A percentile compares a stretch with the other conserved stretches of the same genome.
Evolutionary conservation across 2,329 filamentous ascomycete genomes (phyloP).

Genomic region (Fonsecaea erecta): DNA sequence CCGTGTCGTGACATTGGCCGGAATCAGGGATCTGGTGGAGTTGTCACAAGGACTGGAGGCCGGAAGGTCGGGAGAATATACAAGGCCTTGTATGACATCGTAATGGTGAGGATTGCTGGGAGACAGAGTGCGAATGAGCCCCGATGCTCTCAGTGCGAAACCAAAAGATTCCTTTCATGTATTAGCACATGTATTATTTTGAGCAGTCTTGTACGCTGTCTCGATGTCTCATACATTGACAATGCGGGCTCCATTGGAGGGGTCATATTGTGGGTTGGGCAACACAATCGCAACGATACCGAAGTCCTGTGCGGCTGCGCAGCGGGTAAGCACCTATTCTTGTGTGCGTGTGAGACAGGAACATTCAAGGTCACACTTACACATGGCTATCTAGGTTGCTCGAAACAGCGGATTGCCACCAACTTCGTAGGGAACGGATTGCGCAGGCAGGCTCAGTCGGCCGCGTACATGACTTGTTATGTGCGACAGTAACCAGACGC

Average conservation of each 20-base stretch:
- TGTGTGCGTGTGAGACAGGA: neutral
- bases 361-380: conserved; percentile 19
- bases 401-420: neutral
- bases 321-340: conserved; percentile 16
- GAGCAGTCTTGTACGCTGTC: neutral
- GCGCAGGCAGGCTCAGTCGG: conserved; percentile 15
- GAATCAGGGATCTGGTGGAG: conserved; percentile 68
- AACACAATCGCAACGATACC: conserved; percentile 35
- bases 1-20: conserved; percentile 73
- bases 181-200: conserved; percentile 14
- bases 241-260: conserved; percentile 41
- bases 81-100: conserved; percentile 72
- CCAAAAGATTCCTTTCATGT: conserved; percentile 26
- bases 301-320: conserved; percentile 33
- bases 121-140: conserved; percentile 76
- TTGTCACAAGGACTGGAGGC: conserved; percentile 65
- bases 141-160: conserved; percentile 45
- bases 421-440: neutral
- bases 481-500: conserved; percentile 8
- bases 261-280: conserved; percentile 33
- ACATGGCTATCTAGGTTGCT: conserved; percentile 18
- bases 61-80: conserved; percentile 78
- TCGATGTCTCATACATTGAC: conserved; percentile 43
- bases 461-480: conserved; percentile 19
- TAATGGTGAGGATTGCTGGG: conserved; percentile 66